Conservation (phyloP, 345 rosid species). For the Rhodamnia rubescens region DNA sequence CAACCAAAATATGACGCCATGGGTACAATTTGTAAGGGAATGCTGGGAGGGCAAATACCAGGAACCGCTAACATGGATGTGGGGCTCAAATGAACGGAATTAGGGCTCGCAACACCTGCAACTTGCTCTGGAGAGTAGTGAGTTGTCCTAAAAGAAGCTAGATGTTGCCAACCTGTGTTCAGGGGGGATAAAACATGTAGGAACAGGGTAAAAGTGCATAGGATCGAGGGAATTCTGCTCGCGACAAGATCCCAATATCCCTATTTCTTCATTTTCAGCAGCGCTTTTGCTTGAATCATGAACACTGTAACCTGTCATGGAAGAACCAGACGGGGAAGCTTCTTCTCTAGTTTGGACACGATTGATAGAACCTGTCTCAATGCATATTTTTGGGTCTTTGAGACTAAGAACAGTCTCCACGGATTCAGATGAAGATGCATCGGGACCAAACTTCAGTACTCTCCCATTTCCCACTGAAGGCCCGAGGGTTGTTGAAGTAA, state of each 20-base stretch:
- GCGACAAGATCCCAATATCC: conserved; percentile 12
- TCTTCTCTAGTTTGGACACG: conserved; percentile 23
- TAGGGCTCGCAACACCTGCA: not conserved
- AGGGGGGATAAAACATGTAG: conserved; percentile 43
- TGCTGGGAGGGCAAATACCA: conserved; percentile 32
- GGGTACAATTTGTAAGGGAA: conserved; percentile 46
- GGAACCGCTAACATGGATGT: conserved; percentile 32
- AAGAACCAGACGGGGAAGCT: conserved; percentile 26
- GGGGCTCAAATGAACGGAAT: conserved; percentile 40
- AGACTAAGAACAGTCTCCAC: conserved; percentile 43
- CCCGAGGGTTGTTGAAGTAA: conserved; percentile 10
- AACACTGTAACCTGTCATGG: conserved; percentile 11
- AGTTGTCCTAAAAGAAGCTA: conserved; percentile 10
- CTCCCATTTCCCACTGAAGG: conserved; percentile 30
- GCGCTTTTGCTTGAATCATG: conserved; percentile 13
- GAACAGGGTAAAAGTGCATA: conserved; percentile 19
- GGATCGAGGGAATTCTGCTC: conserved; percentile 11
- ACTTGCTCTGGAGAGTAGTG: conserved; percentile 20
- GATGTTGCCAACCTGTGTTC: conserved; percentile 21
- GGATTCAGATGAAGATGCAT: conserved; percentile 44
- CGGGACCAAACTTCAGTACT: conserved; percentile 48
- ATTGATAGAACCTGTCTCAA: conserved; percentile 15
- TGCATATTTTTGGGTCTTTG: conserved; percentile 28
- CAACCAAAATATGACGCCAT: conserved; percentile 40
- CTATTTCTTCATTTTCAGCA: conserved; percentile 14